Base-by-base conservation (phyloP, 73 alveolate species). In the Paramecium primaurelia region DNA sequence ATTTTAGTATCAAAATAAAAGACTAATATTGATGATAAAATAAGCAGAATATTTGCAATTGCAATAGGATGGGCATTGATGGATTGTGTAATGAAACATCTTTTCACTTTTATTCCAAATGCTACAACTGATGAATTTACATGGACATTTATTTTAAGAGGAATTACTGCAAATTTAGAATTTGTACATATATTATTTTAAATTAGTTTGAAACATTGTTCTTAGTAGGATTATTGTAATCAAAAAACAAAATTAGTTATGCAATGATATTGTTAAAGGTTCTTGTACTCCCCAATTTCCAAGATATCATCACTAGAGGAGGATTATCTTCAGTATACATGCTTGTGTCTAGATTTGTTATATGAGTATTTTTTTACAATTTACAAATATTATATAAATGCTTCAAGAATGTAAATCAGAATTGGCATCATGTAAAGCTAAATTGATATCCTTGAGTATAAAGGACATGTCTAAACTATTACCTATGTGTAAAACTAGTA, bases 111-210 rank as follows among this genome's bases (percentile, higher is more conserved):
- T 22, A 28, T 86, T n/a, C 49, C 87, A 14, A 88, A 92, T 86
- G 95, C 95, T 6, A 59, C 93, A 18, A 86, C 86, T 3, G 95
- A 93, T 12, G 95, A 92, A 34, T 92, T 92, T 37, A 92, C 93
- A 11, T 92, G 95, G 95, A 83, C 80, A 36, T 92, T 86, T 60
- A 44, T 92, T 32, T 49, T 77, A 10, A 86, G 94, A 86, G 95
- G 94, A 30, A 58, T 92, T 16, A 36, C 69, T 32, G 95, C 95
- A 9, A 91, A 91, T 28, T 91, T 58, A 47, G 93, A 58, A 18
- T 58, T 91, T 36, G 86, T 71, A 54, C 8, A 54, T 4, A 64
- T 12, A 30, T 40, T 40, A 40, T 54, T 45, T 40, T 16, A 42
- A 38, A 80, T 80, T 44, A 80, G 91, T 80, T 80, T 47, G 91